A percentile compares a stretch with the other conserved stretches of the same genome.
Evolutionary conservation across 345 rosid species (phyloP).

Genomic region (Geranium brycei): DNA sequence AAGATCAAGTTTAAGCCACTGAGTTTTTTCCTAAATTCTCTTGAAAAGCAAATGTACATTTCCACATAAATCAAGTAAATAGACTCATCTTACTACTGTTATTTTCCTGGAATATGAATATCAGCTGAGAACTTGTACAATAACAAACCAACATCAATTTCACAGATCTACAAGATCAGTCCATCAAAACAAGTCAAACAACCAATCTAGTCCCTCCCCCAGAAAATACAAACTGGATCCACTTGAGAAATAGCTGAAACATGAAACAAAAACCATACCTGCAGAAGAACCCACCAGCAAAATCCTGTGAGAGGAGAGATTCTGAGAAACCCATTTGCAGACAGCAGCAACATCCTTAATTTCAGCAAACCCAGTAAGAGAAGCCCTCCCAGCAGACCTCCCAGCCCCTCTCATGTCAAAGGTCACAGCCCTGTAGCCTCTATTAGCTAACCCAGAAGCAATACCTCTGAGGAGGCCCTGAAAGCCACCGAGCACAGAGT

Average conservation of each 20-base stretch:
- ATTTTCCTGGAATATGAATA: too few relatives aligned
- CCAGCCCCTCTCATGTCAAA: constrained; percentile 94
- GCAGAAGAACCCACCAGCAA: constrained; percentile 88
- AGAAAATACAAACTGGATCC: constrained; percentile 1
- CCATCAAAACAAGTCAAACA: not conserved
- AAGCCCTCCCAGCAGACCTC: constrained; percentile 68
- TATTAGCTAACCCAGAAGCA: constrained; percentile 47
- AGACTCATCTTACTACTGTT: not conserved
- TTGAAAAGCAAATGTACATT: too few relatives aligned
- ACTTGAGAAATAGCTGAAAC: not conserved
- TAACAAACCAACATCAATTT: not conserved
- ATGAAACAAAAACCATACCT: constrained; percentile 24
- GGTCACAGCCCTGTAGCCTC: constrained; percentile 55
- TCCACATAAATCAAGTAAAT: not conserved
- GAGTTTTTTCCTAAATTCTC: too few relatives aligned
- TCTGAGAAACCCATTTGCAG: constrained; percentile 57
- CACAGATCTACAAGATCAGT: not conserved
- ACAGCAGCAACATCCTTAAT: constrained; percentile 74
- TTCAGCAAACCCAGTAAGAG: constrained; percentile 75
- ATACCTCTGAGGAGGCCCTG: constrained; percentile 66
- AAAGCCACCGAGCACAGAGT: constrained; percentile 71
- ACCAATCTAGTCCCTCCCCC: not conserved
- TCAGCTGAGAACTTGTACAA: too few relatives aligned
- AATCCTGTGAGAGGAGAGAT: constrained; percentile 42
- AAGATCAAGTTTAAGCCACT: not conserved